Base-by-base conservation (phyloP, 441 rosid genomes). In the Populus hybrid region DNA sequence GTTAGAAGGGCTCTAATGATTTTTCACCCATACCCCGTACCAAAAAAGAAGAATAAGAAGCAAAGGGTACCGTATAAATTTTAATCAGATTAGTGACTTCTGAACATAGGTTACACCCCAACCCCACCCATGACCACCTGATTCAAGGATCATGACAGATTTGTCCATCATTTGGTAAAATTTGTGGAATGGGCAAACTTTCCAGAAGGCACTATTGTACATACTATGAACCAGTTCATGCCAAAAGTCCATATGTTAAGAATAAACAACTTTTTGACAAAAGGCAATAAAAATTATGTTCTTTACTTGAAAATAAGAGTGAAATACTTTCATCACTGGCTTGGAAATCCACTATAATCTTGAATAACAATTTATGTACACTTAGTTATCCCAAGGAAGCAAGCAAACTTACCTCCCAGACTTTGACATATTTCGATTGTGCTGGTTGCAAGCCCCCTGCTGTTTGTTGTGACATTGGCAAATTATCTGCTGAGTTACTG, bases 391-490 rank as follows among this genome's bases (percentile, higher is more conserved):
- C 46, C 50, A 23, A n/a, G 54, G 34, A 42, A 14, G 30, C 14
- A 77, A 23, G 9, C 24, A 69, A 20, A 81, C 86, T 83, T 87
- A 91, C 98, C 97, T 96, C 98, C 99, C 98, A 94, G 78, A 96
- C 92, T 88, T 88, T 96, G 11, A 94, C 89, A 82, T 96, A 96
- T 89, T 94, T 96, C 74, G 95, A 86, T 80, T 94, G 97, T 67
- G 93, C 81, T 76, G 90, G 66, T 79, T 89, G 98, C 89, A 92
- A 54, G 81, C 92, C 84, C 78, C 87, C 87, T 69, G 97, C 78
- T 66, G 97, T 84, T 83, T 85, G 96, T 81, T 92, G 98, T 59
- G 98, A 79, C 87, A 91, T 77, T 40, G 90, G 84, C 89, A 93
- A 88, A 84, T 81, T 93, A 72, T 88, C 85, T 46, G 89, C 91